Base-by-base conservation (phyloP, 805 yeast species). In the Brettanomyces nanus region DNA sequence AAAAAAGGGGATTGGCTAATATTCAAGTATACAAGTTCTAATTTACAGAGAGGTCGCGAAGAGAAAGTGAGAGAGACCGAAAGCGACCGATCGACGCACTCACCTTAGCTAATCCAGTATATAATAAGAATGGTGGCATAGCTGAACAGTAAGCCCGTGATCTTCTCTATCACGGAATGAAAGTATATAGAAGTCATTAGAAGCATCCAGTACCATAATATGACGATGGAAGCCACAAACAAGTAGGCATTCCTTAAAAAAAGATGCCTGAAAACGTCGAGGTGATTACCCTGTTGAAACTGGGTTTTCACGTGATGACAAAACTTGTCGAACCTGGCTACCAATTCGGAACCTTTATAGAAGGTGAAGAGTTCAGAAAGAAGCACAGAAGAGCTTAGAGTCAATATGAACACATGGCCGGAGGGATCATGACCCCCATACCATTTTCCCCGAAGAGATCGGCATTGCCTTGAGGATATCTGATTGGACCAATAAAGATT, bases 391-490 rank as follows among this genome's bases (percentile, higher is more conserved):
- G 80, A 71, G 6, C 85, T 68, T 41, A 80, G 82, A 4, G 80
- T 70, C 32, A 90, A 62, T 30, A 92, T 56, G 49, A 89, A 92
- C 1, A 85, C 80, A 54, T 92, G 98, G 0, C 98, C 98, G 43
- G 90, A 80, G 4, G 97, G 95, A 62, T 92, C 98, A 54, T 86
- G 95, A 0, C 98, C 98, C 1, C 95, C 86, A 6, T 47, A 43
- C 92, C 90, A 83, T 13, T 50, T 41, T 0, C 97, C 81, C 36
- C 78, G 86, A 51, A 72, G 21, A 43, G 53, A 36, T 55, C 92
- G 59, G 55, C 92, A 73, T 1, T 55, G 47, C 1, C 65, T 55
- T 0, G 75, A 62, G 14, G 65, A 48, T 13, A 62, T 33, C 10
- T 29, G 29, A 30, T 37, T 48, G 5, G 61, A 49, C 35, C 41